phyloP scores from a whole-genome alignment of 2,329 filamentous ascomycete genomes.

The Apiospora saccharicola region DNA sequence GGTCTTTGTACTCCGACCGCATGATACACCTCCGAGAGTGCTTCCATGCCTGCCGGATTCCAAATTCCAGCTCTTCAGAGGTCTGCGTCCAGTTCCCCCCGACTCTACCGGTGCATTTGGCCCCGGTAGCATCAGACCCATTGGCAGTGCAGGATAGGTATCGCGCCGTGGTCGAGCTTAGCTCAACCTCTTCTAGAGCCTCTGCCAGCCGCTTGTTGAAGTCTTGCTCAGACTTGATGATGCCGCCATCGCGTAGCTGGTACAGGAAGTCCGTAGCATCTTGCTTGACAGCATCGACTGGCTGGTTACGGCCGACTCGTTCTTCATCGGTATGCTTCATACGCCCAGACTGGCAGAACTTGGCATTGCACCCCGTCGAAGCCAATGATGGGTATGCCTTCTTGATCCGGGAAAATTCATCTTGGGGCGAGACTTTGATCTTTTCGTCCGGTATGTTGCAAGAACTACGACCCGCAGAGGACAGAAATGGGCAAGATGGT shows the following conservation, averaged over 20 bases:
- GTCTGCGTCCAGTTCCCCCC: constrained; percentile 18
- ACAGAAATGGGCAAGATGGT: background rate
- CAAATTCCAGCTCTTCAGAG: constrained; percentile 14
- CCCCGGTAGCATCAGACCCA: background rate
- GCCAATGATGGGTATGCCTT: constrained; percentile 19
- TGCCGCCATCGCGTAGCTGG: constrained; percentile 2
- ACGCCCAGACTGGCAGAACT: constrained; percentile 22
- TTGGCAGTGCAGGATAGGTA: background rate
- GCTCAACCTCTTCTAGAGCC: constrained; percentile 1
- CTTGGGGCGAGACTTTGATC: background rate
- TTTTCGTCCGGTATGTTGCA: background rate
- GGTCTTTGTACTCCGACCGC: constrained; percentile 34
- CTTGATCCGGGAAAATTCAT: constrained; percentile 15
- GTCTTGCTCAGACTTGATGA: background rate
- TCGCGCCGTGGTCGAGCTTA: constrained; percentile 7
- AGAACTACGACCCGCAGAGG: background rate
- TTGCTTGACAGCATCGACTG: background rate
- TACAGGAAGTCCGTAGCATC: constrained; percentile 22
- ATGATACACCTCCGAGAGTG: constrained; percentile 40
- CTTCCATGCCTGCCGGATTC: constrained; percentile 34
- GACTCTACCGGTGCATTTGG: background rate
- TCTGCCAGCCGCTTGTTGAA: constrained; percentile 9
- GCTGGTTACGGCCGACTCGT: constrained; percentile 23
- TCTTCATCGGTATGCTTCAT: constrained; percentile 25
- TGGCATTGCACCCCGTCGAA: constrained; percentile 21